phyloP scores from a whole-genome alignment of 106 monocot species.

The Phalaenopsis equestris region DNA sequence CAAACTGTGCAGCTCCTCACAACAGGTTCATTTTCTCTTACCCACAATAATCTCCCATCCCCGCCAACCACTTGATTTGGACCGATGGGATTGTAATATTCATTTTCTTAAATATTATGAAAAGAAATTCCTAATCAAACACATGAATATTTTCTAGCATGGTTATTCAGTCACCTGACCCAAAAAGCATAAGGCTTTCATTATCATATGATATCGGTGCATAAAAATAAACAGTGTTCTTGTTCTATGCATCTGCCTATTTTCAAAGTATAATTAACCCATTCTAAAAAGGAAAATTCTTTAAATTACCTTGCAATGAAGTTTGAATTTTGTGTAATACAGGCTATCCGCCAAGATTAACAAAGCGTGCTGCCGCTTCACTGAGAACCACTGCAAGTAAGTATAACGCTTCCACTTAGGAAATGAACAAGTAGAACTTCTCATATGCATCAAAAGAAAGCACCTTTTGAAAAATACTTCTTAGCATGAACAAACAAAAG shows the following conservation, averaged over 20 bases:
- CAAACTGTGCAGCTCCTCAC: too few species aligned
- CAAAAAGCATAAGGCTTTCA: neutral
- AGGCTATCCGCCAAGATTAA: constrained; percentile 69
- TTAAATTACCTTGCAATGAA: constrained; percentile 51
- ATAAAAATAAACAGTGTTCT: neutral
- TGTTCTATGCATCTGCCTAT: neutral
- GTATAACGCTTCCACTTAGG: neutral
- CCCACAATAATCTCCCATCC: too few species aligned
- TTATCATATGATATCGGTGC: too few species aligned
- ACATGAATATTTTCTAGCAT: neutral
- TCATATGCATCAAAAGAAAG: neutral
- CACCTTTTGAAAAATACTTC: neutral
- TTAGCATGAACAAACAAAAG: neutral
- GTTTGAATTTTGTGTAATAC: constrained; percentile 80
- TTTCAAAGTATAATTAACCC: neutral
- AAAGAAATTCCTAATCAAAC: neutral
- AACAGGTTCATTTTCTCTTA: too few species aligned
- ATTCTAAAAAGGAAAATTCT: neutral
- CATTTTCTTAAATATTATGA: too few species aligned
- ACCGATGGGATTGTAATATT: too few species aligned
- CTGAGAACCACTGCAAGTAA: constrained; percentile 76
- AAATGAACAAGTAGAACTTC: neutral
- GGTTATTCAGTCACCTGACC: neutral
- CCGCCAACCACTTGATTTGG: too few species aligned
- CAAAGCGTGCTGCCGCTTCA: constrained; percentile 81